A percentile compares a stretch with the other conserved stretches of the same genome.
These are phyloP conservation scores for Nemania serpens DNA, from an alignment of 2,329 filamentous ascomycete species.

Conservation along the genomic window DNA sequence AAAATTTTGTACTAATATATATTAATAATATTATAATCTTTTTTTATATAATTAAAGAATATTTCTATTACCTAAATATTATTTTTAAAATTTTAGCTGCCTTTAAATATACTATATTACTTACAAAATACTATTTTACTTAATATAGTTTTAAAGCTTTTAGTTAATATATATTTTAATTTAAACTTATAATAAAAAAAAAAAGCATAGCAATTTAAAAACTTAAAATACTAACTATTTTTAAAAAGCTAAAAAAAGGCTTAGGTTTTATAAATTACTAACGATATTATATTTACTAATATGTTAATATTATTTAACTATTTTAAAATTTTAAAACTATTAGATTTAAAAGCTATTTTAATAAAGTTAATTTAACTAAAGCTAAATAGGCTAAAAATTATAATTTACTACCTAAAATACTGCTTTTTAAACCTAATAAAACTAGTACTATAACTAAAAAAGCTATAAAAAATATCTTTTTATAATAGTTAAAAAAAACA, in stretches of 20 bases:
- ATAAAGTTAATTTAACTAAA: background rate
- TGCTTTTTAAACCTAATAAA: background rate
- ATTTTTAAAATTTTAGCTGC: background rate
- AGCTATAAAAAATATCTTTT: background rate
- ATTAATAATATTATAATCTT: constrained; percentile 1
- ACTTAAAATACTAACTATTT: background rate
- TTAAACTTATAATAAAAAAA: background rate
- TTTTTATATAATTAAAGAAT: background rate
- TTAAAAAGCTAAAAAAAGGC: background rate
- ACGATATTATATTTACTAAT: background rate
- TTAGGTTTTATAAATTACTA: background rate
- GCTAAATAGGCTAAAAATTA: background rate
- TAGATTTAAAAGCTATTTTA: constrained; percentile 1
- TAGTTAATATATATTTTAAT: background rate
- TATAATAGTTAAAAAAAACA: background rate
- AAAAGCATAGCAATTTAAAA: background rate
- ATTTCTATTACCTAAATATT: background rate
- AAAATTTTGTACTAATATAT: background rate
- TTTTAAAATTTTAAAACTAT: background rate
- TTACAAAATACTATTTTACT: background rate
- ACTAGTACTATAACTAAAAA: background rate
- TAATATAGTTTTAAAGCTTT: background rate
- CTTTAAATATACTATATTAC: background rate
- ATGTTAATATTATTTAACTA: background rate
- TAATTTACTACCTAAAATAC: background rate